Percentiles rank a stretch among this genome's conserved stretches.
phyloP scores from a whole-genome alignment of 371 early-diverging fungal species.

The Zancudomyces culisetae region DNA sequence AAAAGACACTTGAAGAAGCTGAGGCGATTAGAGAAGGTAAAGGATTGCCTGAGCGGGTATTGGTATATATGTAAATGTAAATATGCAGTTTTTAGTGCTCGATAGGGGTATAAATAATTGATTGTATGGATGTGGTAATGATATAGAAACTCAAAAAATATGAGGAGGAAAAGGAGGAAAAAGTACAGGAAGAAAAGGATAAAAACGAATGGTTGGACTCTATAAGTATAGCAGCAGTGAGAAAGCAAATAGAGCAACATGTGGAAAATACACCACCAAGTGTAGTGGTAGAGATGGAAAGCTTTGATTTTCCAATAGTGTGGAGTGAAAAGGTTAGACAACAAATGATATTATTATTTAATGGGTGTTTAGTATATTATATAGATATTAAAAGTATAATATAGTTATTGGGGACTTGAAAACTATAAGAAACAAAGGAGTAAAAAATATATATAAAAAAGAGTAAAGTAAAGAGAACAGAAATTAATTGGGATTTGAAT shows the following conservation, averaged over 20 bases:
- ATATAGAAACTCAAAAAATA: background rate
- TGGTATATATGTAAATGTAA: too few relatives aligned
- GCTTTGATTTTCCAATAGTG: background rate
- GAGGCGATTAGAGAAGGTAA: too few relatives aligned
- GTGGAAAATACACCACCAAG: background rate
- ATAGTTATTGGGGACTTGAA: too few relatives aligned
- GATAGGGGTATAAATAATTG: background rate
- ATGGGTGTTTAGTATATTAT: too few relatives aligned
- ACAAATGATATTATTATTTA: background rate
- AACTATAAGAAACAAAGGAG: too few relatives aligned
- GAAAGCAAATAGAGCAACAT: background rate
- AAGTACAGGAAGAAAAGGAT: background rate
- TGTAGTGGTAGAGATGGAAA: background rate
- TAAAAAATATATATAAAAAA: too few relatives aligned
- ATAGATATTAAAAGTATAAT: too few relatives aligned
- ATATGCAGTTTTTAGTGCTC: too few relatives aligned
- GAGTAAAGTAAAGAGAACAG: background rate
- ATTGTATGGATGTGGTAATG: background rate
- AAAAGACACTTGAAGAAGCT: too few relatives aligned
- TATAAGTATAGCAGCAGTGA: background rate
- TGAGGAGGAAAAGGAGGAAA: background rate
- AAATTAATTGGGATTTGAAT: background rate
- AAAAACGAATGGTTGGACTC: too few relatives aligned
- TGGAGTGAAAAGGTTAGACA: background rate
- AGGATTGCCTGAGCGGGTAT: too few relatives aligned